Percentiles rank a stretch among this genome's conserved stretches.
These are phyloP conservation scores for Blastocystis sp. DNA, from an alignment of 352 stramenopile genomes.

Conservation along the genomic window DNA sequence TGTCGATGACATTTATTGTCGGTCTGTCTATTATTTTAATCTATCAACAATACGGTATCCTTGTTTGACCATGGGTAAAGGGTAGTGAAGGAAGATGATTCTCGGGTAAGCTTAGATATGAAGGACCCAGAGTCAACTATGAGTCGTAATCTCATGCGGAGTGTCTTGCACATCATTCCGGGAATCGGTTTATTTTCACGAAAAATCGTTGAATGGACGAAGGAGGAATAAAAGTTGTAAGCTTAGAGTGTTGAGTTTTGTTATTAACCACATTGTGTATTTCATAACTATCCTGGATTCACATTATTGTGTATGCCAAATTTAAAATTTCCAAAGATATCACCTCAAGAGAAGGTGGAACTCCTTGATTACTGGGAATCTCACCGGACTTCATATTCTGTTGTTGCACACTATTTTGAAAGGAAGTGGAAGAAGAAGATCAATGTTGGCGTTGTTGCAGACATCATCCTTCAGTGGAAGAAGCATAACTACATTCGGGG, in stretches of 20 bases:
- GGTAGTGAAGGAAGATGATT: constrained; percentile 2
- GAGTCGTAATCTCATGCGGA: not conserved
- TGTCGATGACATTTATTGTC: not conserved
- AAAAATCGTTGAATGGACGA: not conserved
- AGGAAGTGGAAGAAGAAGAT: constrained; percentile 1
- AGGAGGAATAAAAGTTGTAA: not conserved
- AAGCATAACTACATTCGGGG: not conserved
- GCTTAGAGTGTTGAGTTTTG: not conserved
- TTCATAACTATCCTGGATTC: not conserved
- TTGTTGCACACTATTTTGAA: not conserved
- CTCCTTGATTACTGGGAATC: not conserved
- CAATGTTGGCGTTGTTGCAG: not conserved
- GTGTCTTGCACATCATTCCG: not conserved
- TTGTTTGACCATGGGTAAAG: too few relatives aligned
- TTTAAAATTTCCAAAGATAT: not conserved
- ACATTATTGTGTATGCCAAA: not conserved
- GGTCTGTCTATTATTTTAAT: not conserved
- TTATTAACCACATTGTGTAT: not conserved
- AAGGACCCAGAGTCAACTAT: not conserved
- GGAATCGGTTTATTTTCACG: not conserved
- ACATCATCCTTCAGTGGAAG: constrained; percentile 8
- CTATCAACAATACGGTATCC: not conserved
- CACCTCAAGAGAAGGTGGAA: constrained; percentile 9
- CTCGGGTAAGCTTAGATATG: not conserved
- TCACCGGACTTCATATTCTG: not conserved